Percentiles rank a stretch among this genome's conserved stretches.
phyloP scores from a whole-genome alignment of 2,329 filamentous ascomycete genomes.

The Neofusicoccum laricinum region DNA sequence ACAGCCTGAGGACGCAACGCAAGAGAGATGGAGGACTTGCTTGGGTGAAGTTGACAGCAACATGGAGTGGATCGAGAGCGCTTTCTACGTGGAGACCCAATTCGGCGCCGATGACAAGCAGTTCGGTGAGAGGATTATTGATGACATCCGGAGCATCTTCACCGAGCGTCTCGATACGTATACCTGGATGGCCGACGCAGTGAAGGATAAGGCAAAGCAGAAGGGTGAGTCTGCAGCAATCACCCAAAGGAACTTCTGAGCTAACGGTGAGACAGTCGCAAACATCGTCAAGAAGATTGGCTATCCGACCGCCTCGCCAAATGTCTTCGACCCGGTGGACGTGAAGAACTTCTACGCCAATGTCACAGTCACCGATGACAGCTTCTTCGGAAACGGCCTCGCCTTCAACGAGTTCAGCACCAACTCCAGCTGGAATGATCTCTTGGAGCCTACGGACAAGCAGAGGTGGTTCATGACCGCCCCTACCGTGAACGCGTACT shows the following conservation, averaged over 20 bases:
- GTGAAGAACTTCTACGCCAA: conserved; percentile 57
- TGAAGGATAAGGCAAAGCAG: conserved; percentile 57
- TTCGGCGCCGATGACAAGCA: conserved; percentile 66
- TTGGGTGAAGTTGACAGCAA: conserved; percentile 56
- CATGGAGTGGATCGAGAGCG: conserved; percentile 66
- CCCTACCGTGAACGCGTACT: conserved; percentile 61
- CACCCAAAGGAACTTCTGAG: not conserved
- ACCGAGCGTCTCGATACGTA: conserved; percentile 57
- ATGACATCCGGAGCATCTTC: conserved; percentile 67
- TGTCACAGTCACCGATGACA: conserved; percentile 49
- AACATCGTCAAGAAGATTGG: conserved; percentile 68
- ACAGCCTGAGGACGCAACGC: not conserved
- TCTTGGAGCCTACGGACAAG: conserved; percentile 60
- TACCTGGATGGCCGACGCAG: conserved; percentile 63
- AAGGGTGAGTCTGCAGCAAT: conserved; percentile 40
- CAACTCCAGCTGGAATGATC: conserved; percentile 52
- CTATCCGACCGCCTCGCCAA: conserved; percentile 60
- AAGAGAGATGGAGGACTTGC: conserved; percentile 66
- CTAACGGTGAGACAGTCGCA: conserved; percentile 42
- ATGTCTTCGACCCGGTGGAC: conserved; percentile 57
- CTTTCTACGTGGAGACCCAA: conserved; percentile 64
- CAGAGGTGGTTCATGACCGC: conserved; percentile 61
- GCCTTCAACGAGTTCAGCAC: conserved; percentile 50
- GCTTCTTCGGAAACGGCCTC: conserved; percentile 59
- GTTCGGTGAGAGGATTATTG: conserved; percentile 67